Base-by-base conservation (phyloP, 1,139 yeast genomes). In the Hemisphaericaspora xylofermentans region DNA sequence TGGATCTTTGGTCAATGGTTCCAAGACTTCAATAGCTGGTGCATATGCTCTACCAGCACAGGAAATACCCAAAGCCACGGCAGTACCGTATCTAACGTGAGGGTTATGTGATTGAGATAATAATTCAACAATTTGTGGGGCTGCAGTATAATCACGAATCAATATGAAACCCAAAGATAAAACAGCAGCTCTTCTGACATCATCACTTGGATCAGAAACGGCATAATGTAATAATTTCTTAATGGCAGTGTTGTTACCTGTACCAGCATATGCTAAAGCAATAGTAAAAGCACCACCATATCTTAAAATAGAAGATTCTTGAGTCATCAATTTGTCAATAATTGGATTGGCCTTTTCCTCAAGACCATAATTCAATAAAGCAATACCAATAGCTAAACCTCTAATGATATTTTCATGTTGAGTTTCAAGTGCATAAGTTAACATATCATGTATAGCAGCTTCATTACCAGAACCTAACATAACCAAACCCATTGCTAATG, bases 11-110 rank as follows among this genome's bases (percentile, higher is more conserved):
- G 93, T 80, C 68, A 93, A 78, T 27, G 98, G 96, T 65, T 88
- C 96, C 52, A 93, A 75, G 17, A 94, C 89, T 50, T 89, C 96
- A 47, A 93, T 78, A 0, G 98, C 98, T 34, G 93, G 83, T 42
- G 85, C 81, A 43, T 87, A 70, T 4, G 91, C 94, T 61, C 95
- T 85, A 41, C 98, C 98, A 22, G 98, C 97, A 72, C 98, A 91
- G 2, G 98, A 82, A 46, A 94, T 87, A 66, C 98, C 98, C 50
- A 93, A 76, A 0, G 99, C 98, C 81, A 93, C 74, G 2, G 98
- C 96, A 32, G 98, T 86, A 68, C 99, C 99, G 60, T 94, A 93
- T 65, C 99, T 87, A 25, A 94, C 98, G 60, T 94, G 98, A 13
- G 98, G 96, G 60, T 93, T 94, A 64, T 93, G 97, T 1, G 96